A percentile compares a stretch with the other conserved stretches of the same genome.
These are phyloP conservation scores for Epichloe uncinata DNA, from an alignment of 2,329 filamentous ascomycete genomes.

Conservation along the genomic window DNA sequence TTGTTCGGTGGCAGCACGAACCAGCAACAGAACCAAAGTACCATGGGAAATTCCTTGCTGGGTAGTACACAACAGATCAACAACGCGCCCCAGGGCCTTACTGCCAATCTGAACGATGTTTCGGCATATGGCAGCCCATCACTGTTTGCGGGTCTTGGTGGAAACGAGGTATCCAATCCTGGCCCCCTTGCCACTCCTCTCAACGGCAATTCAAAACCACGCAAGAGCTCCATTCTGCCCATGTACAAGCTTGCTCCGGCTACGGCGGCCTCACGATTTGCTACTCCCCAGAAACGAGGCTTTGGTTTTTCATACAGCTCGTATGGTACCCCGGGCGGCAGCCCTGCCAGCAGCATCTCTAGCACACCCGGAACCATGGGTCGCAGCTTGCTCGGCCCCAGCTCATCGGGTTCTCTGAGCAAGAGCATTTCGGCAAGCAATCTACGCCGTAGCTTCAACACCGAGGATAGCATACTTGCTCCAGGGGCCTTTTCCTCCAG, in stretches of 20 bases:
- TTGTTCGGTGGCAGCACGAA: conserved; percentile 34
- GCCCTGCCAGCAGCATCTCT: conserved; percentile 46
- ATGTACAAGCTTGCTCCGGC: conserved; percentile 78
- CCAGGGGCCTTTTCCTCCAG: conserved; percentile 73
- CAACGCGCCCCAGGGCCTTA: conserved; percentile 50
- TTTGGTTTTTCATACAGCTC: conserved; percentile 91
- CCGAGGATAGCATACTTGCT: conserved; percentile 74
- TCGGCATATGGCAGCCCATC: conserved; percentile 84
- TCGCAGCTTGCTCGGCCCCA: conserved; percentile 52
- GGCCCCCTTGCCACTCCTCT: conserved; percentile 88
- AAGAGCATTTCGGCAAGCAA: conserved; percentile 87
- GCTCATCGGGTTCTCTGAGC: conserved; percentile 56
- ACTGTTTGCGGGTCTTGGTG: conserved; percentile 63
- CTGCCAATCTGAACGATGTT: conserved; percentile 67
- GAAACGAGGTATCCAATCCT: conserved; percentile 52
- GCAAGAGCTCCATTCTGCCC: conserved; percentile 67
- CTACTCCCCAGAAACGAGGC: conserved; percentile 73
- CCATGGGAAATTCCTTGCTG: conserved; percentile 42
- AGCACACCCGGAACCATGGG: conserved; percentile 57
- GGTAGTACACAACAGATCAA: conserved; percentile 36
- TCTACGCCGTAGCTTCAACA: conserved; percentile 65
- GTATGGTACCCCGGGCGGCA: conserved; percentile 68
- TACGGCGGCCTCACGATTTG: conserved; percentile 57
- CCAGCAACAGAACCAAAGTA: conserved; percentile 35
- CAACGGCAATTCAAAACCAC: conserved; percentile 58